Base-by-base conservation (phyloP, 805 yeast genomes). In the Hanseniaspora jakobsenii region DNA sequence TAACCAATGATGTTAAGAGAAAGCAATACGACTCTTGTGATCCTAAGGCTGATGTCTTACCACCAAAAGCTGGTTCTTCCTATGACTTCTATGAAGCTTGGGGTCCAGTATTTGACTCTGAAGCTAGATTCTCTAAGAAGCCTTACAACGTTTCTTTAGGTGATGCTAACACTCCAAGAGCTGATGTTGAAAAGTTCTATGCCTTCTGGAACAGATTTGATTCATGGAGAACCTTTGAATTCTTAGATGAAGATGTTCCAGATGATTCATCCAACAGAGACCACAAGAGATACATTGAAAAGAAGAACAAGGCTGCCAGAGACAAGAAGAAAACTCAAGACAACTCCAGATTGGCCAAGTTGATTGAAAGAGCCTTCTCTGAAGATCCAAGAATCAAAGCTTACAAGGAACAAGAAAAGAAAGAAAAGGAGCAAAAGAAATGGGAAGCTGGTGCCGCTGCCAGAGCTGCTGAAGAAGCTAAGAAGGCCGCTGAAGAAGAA, bases 251-350 rank as follows among this genome's bases (percentile, higher is more conserved):
- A 72, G 98, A 91, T 62, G 95, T 87, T 59, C 98, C 98, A 55
- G 98, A 91, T 70, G 98, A 91, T 67, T 83, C 96, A 47, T 82
- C 95, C 50, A 91, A 91, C 78, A 86, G 98, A 75, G 98, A 91
- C 65, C 94, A 91, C 77, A 91, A 91, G 73, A 94, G 98, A 70
- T 83, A 85, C 72, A 80, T 87, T 55, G 98, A 91, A 71, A 85
- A 89, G 73, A 91, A 91, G 75, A 91, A 91, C 73, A 77, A 83
- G 66, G 86, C 94, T 54, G 84, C 93, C 48, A 83, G 98, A 72
- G 82, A 84, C 73, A 91, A 89, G 82, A 82, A 77, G 73, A 91
- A 91, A 81, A 86, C 89, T 60, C 96, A 91, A 61, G 98, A 91
- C 67, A 89, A 80, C 70, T 81, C 86, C 62, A 77, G 96, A 62